Base-by-base conservation (phyloP, 805 yeast genomes). In the Suhomyces faveliae region DNA sequence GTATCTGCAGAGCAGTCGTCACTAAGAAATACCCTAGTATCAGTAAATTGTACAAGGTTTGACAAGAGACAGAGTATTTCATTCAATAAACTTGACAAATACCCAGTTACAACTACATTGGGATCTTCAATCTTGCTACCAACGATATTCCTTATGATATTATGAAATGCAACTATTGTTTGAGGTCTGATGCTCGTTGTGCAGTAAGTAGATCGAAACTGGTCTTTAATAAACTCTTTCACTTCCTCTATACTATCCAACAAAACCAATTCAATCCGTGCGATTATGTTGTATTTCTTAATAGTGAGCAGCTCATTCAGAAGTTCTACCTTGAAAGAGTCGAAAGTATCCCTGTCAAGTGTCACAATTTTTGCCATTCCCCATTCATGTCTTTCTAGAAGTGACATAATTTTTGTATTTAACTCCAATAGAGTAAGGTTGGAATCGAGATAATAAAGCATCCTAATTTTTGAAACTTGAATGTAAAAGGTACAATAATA, bases 201-300 rank as follows among this genome's bases (percentile, higher is more conserved):
- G 19, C 23, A 12, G 29, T 19, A 39, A 19, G 11, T 8, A 10
- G 19, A 9, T 21, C 29, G 19, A 39, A 22, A 39, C 27, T 13
- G 13, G 24, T 19, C 17, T 41, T 27, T 13, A 22, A 41, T 23
- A 10, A 41, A 41, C 25, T 25, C 43, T 41, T 19, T 27, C 7
- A 41, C 13, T 11, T 41, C 43, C 7, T 27, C 35, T 17, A 41
- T 17, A 19, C 33, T 41, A 13, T 41, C 43, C 17, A 41, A 17
- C 15, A 41, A 25, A 25, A 41, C 17, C 17, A 41, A 25, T 24
- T 25, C 33, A 25, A 41, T 17, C 10, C 43, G 21, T n/a, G 25
- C 35, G 11, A 41, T 22, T 6, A 17, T 9, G 10, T 19, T 21
- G 17, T 23, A 21, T 23, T 40, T 35, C 11, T 15, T 27, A 17